phyloP scores from a whole-genome alignment of 2,329 filamentous ascomycete species.

The Exophiala lecanii-corni region DNA sequence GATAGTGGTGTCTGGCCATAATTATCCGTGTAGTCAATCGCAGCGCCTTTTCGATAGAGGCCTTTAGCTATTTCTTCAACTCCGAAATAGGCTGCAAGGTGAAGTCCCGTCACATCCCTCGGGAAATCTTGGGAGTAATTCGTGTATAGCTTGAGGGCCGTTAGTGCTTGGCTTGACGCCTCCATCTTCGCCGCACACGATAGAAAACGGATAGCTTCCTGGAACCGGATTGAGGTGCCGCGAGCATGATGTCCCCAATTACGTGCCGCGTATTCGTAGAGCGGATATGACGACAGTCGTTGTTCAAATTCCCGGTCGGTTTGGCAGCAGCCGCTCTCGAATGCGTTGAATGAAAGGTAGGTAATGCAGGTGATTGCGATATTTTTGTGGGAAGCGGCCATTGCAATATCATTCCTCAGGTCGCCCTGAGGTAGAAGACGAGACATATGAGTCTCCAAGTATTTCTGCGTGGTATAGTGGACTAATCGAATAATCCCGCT shows the following conservation, averaged over 20 bases:
- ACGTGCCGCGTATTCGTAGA: conserved; percentile 29
- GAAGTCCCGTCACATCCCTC: conserved; percentile 20
- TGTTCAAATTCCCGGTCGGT: conserved; percentile 18
- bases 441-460: conserved; percentile 35
- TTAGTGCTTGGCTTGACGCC: background rate
- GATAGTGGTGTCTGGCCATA: conserved; percentile 16
- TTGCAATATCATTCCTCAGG: conserved; percentile 29
- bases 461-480: conserved; percentile 47
- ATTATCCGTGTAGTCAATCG: conserved; percentile 1
- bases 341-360: conserved; percentile 33
- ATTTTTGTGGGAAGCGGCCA: conserved; percentile 29
- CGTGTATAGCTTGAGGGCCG: background rate
- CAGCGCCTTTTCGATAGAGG: conserved; percentile 4
- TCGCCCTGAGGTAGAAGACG: no score
- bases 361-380: conserved; percentile 33
- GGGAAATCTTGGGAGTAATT: conserved; percentile 7
- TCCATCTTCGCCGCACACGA: background rate
- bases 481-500: conserved; percentile 27
- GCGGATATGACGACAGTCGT: conserved; percentile 20
- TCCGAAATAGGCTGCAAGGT: conserved; percentile 29
- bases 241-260: conserved; percentile 28
- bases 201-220: conserved; percentile 1
- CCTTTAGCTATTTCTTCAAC: conserved; percentile 6
- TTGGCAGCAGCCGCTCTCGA: conserved; percentile 21
- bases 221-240: background rate